These are phyloP conservation scores for Dactylella cylindrospora DNA, from an alignment of 2,329 filamentous ascomycete genomes.

Conservation along the genomic window DNA sequence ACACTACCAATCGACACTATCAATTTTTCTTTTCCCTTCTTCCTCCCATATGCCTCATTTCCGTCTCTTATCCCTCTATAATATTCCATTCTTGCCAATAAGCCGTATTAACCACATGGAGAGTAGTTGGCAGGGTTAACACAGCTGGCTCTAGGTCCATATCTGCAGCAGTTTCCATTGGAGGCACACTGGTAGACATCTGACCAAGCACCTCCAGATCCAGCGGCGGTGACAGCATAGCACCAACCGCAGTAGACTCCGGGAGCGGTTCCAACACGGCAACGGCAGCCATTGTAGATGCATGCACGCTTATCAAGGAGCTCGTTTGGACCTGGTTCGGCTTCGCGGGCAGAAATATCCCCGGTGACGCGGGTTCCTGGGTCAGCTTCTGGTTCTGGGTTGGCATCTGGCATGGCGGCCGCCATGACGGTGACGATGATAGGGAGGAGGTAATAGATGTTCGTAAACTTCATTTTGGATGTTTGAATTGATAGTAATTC, in stretches of 20 bases:
- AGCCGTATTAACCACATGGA: conserved; percentile 14
- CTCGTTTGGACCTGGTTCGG: background rate
- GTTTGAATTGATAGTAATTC: too few species aligned
- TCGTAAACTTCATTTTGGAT: conserved; percentile 17
- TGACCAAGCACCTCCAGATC: conserved; percentile 9
- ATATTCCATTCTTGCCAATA: background rate
- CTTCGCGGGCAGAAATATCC: conserved; percentile 1
- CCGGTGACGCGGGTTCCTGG: conserved; percentile 11
- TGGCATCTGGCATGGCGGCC: conserved; percentile 10
- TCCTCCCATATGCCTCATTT: too few species aligned
- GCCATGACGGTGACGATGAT: conserved; percentile 3
- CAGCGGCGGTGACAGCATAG: conserved; percentile 1
- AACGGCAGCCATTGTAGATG: conserved; percentile 11
- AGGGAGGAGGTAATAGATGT: conserved; percentile 5
- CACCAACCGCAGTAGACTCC: conserved; percentile 29
- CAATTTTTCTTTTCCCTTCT: too few species aligned
- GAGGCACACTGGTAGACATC: conserved; percentile 21
- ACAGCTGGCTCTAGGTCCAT: conserved; percentile 11
- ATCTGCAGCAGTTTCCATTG: conserved; percentile 12
- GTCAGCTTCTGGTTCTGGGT: conserved; percentile 12
- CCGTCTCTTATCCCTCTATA: too few species aligned
- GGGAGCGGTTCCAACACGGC: background rate
- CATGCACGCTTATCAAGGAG: conserved; percentile 11
- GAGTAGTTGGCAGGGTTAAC: conserved; percentile 6
- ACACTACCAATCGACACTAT: too few species aligned